Conservation (phyloP, 352 stramenopile species). For the Phytophthora chlamydospora region DNA sequence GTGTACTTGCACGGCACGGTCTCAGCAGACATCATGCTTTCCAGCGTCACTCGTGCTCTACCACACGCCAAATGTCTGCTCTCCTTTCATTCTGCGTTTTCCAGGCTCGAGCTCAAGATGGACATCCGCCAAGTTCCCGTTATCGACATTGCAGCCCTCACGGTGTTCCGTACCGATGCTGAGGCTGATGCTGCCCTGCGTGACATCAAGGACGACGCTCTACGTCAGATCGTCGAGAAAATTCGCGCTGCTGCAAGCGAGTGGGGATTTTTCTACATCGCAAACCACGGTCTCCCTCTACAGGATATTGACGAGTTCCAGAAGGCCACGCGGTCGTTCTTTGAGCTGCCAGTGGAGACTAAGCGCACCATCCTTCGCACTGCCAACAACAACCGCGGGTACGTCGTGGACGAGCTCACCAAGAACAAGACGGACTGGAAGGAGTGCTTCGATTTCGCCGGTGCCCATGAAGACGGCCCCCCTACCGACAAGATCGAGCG, state of each 20-base stretch:
- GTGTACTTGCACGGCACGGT: no score
- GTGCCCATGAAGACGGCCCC: conserved; percentile 42
- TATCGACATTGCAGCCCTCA: conserved; percentile 56
- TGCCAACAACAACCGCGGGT: conserved; percentile 87
- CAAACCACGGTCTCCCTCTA: conserved; percentile 70
- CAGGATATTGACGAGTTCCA: conserved; percentile 73
- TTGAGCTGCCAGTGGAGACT: conserved; percentile 66
- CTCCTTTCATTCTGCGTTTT: conserved; percentile 7
- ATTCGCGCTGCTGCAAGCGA: conserved; percentile 38
- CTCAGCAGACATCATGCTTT: no score
- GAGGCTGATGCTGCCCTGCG: conserved; percentile 33
- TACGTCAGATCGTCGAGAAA: conserved; percentile 20
- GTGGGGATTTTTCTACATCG: conserved; percentile 94
- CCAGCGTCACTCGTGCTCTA: no score
- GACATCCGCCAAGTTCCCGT: conserved; percentile 43
- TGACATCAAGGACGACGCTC: background rate
- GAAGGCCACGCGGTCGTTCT: conserved; percentile 77
- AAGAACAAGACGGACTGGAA: conserved; percentile 95
- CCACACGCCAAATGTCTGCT: no score
- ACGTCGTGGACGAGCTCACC: conserved; percentile 94
- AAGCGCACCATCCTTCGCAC: conserved; percentile 69
- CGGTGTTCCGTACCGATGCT: conserved; percentile 36
- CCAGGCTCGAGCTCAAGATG: conserved; percentile 19
- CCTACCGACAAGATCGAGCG: conserved; percentile 59
- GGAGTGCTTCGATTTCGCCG: conserved; percentile 78